Percentiles rank a stretch among this genome's conserved stretches.
These are phyloP conservation scores for Aphanomyces invadans DNA, from an alignment of 352 stramenopile species.

Conservation along the genomic window DNA sequence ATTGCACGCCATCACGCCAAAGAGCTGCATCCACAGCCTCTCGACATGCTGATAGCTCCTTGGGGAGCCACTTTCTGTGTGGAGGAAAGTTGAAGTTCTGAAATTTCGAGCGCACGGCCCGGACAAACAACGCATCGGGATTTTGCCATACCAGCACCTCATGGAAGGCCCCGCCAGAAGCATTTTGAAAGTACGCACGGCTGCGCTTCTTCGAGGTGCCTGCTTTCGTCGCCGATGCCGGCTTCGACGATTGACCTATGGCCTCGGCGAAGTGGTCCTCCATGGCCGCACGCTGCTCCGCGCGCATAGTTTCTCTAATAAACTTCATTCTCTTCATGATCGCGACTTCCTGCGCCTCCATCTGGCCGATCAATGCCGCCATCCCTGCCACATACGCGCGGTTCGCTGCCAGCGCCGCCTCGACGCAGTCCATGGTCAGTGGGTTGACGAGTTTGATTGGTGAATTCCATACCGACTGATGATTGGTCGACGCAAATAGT, in stretches of 20 bases:
- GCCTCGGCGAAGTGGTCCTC: background rate
- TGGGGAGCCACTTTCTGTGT: slow-evolving; percentile 1
- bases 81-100: background rate
- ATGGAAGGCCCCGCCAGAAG: background rate
- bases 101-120: background rate
- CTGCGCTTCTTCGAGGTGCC: background rate
- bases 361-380: background rate
- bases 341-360: background rate
- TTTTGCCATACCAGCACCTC: too few species aligned
- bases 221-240: background rate
- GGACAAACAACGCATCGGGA: background rate
- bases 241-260: background rate
- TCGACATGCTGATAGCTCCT: background rate
- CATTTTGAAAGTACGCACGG: background rate
- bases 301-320: background rate
- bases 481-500: background rate
- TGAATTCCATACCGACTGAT: background rate
- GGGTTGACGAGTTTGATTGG: background rate
- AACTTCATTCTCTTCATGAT: background rate
- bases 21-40: background rate
- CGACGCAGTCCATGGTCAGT: background rate
- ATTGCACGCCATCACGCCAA: background rate
- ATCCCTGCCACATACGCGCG: slow-evolving; percentile 3
- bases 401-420: slow-evolving; percentile 13
- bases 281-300: background rate